Evolutionary conservation across 306 rosid species (phyloP), one percentile per base, ranked within the genome.

Genomic region (Glycine tomentella): DNA sequence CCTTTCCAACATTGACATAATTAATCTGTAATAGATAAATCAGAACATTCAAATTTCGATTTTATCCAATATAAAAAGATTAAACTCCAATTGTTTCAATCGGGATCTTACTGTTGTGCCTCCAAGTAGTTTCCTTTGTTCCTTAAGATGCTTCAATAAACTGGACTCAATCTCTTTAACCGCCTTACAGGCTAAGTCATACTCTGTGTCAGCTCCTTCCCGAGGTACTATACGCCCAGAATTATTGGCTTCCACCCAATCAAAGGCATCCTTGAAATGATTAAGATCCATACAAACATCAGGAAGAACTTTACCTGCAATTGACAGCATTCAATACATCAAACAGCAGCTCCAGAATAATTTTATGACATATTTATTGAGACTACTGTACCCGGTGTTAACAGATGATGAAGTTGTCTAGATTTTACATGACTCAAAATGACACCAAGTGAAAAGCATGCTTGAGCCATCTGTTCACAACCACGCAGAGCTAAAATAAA

Each of bases 191-290:
- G 99, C 92, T 79, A 92, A 87, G 88, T 92, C 99, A 61, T 87
- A 93, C 83, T 90, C 99, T 33, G 53, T 3, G 82, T 95, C 97
- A 64, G 81, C 92, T 87, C 98, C 97, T 86, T 86, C 90, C 83
- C 48, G 98, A 78, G 99, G 99, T 77, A 95, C 85, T 79, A 95
- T 85, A 68, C 97, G 99, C 45, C 99, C 99, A 3, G 98, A 91
- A 84, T 78, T 87, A 84, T 89, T 88, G 72, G 98, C 99, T 85
- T 93, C 97, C 80, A 81, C 94, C 99, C 99, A 95, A 84, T 95
- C 93, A 87, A 95, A 95, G 74, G 98, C 96, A 75, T 87, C 92
- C 87, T 91, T 93, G 89, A 95, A 95, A 86, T 91, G 90, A 64
- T 86, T 85, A 57, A 95, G 76, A 86, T 88, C 84, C 65, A 81